Conservation (phyloP, 768 basidiomycete genomes). For the Macrocybe gigantea region DNA sequence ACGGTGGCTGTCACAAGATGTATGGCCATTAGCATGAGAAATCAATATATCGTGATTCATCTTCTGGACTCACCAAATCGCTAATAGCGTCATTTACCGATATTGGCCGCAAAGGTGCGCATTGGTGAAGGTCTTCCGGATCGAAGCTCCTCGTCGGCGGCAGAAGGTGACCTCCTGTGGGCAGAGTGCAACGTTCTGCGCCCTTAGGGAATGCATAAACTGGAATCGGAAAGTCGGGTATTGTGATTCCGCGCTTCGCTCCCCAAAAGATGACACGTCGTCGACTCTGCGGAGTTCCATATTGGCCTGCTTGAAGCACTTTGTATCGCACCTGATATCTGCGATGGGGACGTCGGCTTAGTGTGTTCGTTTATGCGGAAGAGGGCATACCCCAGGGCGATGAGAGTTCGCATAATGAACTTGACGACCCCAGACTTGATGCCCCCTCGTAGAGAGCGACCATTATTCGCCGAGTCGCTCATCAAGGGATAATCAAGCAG, state of each 20-base stretch:
- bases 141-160: constrained; percentile 40
- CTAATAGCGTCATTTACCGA: constrained; percentile 61
- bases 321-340: constrained; percentile 66
- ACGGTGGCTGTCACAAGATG: constrained; percentile 40
- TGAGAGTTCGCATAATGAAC: constrained; percentile 53
- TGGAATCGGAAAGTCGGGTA: constrained; percentile 64
- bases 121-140: constrained; percentile 34
- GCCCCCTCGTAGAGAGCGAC: constrained; percentile 24
- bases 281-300: constrained; percentile 68
- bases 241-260: constrained; percentile 46
- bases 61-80: constrained; percentile 52
- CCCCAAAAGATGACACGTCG: constrained; percentile 65
- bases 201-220: constrained; percentile 42
- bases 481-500: constrained; percentile 46
- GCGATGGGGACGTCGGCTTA: neutral
- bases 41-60: neutral
- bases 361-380: neutral
- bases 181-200: constrained; percentile 30
- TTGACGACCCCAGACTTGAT: constrained; percentile 60
- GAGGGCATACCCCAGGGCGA: constrained; percentile 53
- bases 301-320: constrained; percentile 64
- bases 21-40: neutral
- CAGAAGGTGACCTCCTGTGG: constrained; percentile 33
- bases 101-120: constrained; percentile 54
- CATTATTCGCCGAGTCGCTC: constrained; percentile 21